These are phyloP conservation scores for Mycena sp. DNA, from an alignment of 1,284 basidiomycete species.

Conservation along the genomic window DNA sequence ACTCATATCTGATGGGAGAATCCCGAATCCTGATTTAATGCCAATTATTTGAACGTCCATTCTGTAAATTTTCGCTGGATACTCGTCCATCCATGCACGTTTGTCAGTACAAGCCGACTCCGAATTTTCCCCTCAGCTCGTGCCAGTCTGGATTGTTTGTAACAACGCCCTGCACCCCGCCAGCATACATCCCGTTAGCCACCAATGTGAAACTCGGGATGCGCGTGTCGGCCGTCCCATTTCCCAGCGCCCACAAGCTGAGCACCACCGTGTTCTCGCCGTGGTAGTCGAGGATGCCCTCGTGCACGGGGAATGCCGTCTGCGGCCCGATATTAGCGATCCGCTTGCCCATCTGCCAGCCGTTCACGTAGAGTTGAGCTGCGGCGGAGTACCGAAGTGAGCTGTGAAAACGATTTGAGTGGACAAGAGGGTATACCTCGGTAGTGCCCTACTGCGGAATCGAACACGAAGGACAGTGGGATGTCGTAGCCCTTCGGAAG, in stretches of 20 bases:
- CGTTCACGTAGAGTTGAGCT: conserved; percentile 53
- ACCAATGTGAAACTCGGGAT: conserved; percentile 26
- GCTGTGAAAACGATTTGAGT: not conserved
- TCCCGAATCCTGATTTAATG: too few relatives aligned
- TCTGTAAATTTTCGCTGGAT: too few relatives aligned
- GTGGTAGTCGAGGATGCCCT: conserved; percentile 59
- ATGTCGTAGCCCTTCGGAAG: conserved; percentile 56
- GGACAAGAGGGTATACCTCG: conserved; percentile 31
- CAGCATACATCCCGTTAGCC: conserved; percentile 20
- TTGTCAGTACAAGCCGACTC: conserved; percentile 1
- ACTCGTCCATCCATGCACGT: too few relatives aligned
- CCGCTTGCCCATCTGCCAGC: conserved; percentile 55
- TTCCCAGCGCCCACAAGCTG: conserved; percentile 56
- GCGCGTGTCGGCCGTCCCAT: conserved; percentile 23
- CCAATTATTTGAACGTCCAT: too few relatives aligned
- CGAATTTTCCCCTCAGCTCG: conserved; percentile 16
- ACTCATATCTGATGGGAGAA: too few relatives aligned
- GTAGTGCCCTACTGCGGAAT: conserved; percentile 50
- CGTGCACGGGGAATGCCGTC: conserved; percentile 51
- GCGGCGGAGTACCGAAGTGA: not conserved
- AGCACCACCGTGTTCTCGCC: conserved; percentile 58
- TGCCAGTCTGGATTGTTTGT: conserved; percentile 20
- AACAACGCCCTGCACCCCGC: not conserved
- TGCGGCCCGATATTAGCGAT: conserved; percentile 55
- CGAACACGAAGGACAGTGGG: conserved; percentile 52